These are phyloP conservation scores for Bisporella sp. DNA, from an alignment of 2,329 filamentous ascomycete genomes.

Conservation along the genomic window DNA sequence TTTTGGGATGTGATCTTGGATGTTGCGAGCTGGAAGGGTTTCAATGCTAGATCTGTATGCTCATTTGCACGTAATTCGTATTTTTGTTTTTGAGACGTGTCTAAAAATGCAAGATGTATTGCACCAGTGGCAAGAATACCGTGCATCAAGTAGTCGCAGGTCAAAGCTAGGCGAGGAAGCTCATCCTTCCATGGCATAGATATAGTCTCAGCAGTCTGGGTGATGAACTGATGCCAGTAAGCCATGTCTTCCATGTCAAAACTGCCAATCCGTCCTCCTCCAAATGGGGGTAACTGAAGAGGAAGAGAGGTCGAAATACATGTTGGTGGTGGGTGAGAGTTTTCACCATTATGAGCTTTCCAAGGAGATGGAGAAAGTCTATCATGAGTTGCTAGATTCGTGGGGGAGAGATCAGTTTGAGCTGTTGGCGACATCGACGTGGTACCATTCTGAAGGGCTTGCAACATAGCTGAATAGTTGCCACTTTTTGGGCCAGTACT, in stretches of 20 bases:
- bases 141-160: slow-evolving; percentile 1
- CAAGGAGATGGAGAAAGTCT: neutral
- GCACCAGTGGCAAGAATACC: slow-evolving; percentile 14
- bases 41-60: slow-evolving; percentile 11
- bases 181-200: neutral
- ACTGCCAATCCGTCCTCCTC: neutral
- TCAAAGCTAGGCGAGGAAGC: neutral
- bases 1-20: slow-evolving; percentile 9
- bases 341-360: neutral
- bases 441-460: neutral
- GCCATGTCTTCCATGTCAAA: slow-evolving; percentile 11
- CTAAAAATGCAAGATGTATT: slow-evolving; percentile 13
- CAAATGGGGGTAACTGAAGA: neutral
- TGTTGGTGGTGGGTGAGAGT: neutral
- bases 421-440: neutral
- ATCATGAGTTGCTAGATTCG: neutral
- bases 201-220: slow-evolving; percentile 1
- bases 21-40: slow-evolving; percentile 7
- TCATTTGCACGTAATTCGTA: slow-evolving; percentile 3
- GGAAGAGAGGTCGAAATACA: neutral
- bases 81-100: slow-evolving; percentile 2
- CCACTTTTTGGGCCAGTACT: neutral
- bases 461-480: neutral
- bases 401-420: neutral
- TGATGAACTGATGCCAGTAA: slow-evolving; percentile 10